Base-by-base conservation (phyloP, 2,329 filamentous ascomycete genomes). In the Cladosporium sp. region DNA sequence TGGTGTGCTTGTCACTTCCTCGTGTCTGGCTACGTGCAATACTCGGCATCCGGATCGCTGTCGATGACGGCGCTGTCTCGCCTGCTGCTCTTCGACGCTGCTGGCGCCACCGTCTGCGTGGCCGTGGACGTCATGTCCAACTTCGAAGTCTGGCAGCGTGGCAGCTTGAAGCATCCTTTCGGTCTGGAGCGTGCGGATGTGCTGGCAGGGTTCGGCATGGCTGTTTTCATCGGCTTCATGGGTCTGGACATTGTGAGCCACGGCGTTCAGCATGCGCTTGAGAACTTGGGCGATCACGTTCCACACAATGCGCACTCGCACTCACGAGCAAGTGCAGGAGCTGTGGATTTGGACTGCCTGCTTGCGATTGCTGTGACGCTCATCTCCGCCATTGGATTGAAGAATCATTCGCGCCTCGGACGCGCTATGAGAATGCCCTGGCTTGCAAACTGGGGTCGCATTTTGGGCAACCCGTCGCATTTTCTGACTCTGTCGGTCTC, bases 121-220 rank as follows among this genome's bases (percentile, higher is more conserved):
- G 84, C 83, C 11, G 92, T 97, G 41, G 93, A 99, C 64, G 88
- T 97, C 1, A 81, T 96, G 42, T 85, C 88, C 45, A 99, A 99
- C 68, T 99, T 99, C 62, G 93, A 99, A 67, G 91, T 97, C 36
- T 99, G 93, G 93, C 89, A 89, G 57, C 82, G 92, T 41, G 92
- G 88, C 60, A 95, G 86, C 58, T 87, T 99, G 60, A 85, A 91
- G 19, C 90, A 99, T 70, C 93, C 93, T 0, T 99, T 99, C 65
- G 67, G 86, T 3, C 80, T 99, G 19, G 89, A 96, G 71, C 83
- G 93, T 48, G 88, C 88, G 52, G 93, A 99, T 69, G 92, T 99
- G 4, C 80, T 99, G 13, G 90, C 91, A 30, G 93, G 93, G 15
- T 96, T 99, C 58, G 93, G 91, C 54, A 89, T 97, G 83, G 95